Percentiles rank a stretch among this genome's conserved stretches.
Evolutionary conservation across 345 rosid species (phyloP).

Genomic region (Firmiana major): DNA sequence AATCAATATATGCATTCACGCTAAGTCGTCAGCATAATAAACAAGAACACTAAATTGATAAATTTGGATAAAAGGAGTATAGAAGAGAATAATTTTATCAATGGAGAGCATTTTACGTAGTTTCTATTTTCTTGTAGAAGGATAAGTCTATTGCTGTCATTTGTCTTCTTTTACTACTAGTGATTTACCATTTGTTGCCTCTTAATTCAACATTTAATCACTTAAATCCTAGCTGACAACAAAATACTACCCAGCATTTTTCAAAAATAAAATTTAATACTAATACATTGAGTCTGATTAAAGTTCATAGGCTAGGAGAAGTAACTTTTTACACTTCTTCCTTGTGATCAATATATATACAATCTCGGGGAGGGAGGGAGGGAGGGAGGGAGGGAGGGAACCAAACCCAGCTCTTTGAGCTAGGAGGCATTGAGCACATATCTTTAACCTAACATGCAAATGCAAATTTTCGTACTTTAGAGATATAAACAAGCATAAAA

Average conservation of each 20-base stretch:
- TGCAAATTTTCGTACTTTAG: background rate
- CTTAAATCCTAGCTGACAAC: background rate
- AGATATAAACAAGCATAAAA: background rate
- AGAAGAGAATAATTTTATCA: background rate
- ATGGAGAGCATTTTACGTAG: background rate
- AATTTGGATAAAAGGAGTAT: background rate
- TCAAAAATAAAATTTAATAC: background rate
- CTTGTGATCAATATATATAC: background rate
- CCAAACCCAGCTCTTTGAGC: background rate
- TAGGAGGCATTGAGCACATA: slow-evolving; percentile 32
- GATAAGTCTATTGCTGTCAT: background rate
- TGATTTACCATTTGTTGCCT: background rate
- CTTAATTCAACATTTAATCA: background rate
- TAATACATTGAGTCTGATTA: background rate
- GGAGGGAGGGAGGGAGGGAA: background rate
- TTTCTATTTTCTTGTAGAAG: background rate
- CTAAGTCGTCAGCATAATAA: no score
- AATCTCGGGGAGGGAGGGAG: background rate
- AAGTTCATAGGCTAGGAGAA: background rate
- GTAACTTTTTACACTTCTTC: background rate
- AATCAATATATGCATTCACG: no score
- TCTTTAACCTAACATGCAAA: slow-evolving; percentile 3
- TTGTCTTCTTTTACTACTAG: background rate
- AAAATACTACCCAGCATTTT: background rate
- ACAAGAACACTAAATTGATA: background rate